Evolutionary conservation across 345 rosid species (phyloP).

Genomic region (Aegle marmelos): DNA sequence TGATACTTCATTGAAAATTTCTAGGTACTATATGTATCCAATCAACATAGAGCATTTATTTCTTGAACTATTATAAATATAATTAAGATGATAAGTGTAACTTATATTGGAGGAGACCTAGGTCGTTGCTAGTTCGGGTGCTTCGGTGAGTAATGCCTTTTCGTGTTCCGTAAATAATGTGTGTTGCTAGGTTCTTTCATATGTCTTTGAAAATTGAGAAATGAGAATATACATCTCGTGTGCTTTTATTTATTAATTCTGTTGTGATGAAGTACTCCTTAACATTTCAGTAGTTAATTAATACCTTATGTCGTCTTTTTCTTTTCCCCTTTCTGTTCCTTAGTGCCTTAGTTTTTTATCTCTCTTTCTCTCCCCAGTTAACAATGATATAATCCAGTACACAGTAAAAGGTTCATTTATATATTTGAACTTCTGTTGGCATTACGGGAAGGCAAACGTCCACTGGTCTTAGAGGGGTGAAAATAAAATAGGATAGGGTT

Average conservation of each 20-base stretch:
- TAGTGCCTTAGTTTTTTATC: too few species aligned
- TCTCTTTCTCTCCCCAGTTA: too few species aligned
- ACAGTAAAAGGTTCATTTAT: too few species aligned
- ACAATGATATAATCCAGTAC: too few species aligned
- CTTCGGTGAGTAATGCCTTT: constrained; percentile 24
- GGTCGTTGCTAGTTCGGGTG: constrained; percentile 45
- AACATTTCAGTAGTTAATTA: background rate
- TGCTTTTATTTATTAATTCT: background rate
- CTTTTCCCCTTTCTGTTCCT: too few species aligned
- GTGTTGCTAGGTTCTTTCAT: constrained; percentile 6
- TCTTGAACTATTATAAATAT: constrained; percentile 16
- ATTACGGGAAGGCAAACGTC: too few species aligned
- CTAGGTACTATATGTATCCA: constrained; percentile 18
- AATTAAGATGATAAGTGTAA: constrained; percentile 24
- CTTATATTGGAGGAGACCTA: constrained; percentile 39
- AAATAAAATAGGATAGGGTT: too few species aligned
- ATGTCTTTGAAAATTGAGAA: background rate
- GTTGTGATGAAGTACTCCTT: background rate
- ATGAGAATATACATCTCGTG: background rate
- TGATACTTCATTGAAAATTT: constrained; percentile 1
- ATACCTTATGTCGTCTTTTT: background rate
- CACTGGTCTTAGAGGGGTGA: too few species aligned
- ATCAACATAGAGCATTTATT: constrained; percentile 25
- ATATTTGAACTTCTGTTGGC: too few species aligned
- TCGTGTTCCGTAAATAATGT: constrained; percentile 28